phyloP scores from a whole-genome alignment of 1,284 basidiomycete genomes.

The Ustilago loliicola region DNA sequence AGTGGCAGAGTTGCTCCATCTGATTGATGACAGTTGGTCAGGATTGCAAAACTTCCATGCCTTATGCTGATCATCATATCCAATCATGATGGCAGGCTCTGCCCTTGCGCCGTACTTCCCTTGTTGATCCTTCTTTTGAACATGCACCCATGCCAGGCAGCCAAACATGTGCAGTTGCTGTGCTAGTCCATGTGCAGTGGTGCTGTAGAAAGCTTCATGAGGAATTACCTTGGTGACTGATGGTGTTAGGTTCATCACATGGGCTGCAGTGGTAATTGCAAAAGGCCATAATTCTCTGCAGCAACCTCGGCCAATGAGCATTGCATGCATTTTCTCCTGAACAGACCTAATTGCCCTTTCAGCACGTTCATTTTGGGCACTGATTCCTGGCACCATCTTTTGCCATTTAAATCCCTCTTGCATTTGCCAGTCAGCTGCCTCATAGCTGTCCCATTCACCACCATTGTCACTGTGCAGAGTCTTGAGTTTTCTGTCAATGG shows the following conservation, averaged over 20 bases:
- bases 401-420: conserved; percentile 4
- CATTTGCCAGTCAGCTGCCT: neutral
- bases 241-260: conserved; percentile 3
- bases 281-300: conserved; percentile 4
- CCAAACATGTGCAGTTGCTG: conserved; percentile 7
- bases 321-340: conserved; percentile 2
- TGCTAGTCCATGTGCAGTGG: neutral
- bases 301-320: conserved; percentile 1
- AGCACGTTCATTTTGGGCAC: conserved; percentile 2
- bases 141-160: conserved; percentile 9
- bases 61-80: too few species aligned
- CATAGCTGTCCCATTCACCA: neutral
- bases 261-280: conserved; percentile 9
- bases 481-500: conserved; percentile 2
- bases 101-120: too few species aligned
- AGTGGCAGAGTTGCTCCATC: too few species aligned
- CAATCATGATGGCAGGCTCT: too few species aligned
- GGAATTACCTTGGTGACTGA: neutral
- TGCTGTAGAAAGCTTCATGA: conserved; percentile 6
- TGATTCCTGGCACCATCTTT: neutral
- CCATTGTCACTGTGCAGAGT: neutral
- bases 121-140: too few species aligned
- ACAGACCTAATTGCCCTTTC: conserved; percentile 1
- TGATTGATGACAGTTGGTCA: too few species aligned
- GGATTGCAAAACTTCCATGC: too few species aligned